These are phyloP conservation scores for Grosmannia clavigera DNA, from an alignment of 2,329 filamentous ascomycete genomes.

Conservation along the genomic window DNA sequence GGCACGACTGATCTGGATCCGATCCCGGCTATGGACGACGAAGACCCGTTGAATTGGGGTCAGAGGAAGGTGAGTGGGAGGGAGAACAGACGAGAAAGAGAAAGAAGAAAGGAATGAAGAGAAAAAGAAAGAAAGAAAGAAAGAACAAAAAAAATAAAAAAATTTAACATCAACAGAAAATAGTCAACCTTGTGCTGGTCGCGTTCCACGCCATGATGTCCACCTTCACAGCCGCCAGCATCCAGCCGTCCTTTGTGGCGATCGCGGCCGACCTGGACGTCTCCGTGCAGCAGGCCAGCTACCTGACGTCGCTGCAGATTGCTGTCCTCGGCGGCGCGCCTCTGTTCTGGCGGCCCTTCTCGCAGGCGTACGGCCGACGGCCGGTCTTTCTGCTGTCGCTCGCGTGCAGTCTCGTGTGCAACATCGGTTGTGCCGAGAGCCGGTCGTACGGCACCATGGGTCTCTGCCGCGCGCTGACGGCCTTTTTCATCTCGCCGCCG, in stretches of 20 bases:
- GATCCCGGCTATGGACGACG: constrained; percentile 1
- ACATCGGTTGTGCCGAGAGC: constrained; percentile 40
- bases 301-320: constrained; percentile 43
- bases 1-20: constrained; percentile 7
- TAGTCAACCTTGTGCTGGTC: constrained; percentile 37
- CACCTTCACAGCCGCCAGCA: constrained; percentile 40
- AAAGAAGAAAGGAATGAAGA: neutral
- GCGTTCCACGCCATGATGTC: constrained; percentile 45
- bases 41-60: constrained; percentile 8
- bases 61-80: constrained; percentile 1
- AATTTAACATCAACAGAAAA: constrained; percentile 27
- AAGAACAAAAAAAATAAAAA: neutral
- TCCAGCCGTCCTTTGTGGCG: constrained; percentile 40
- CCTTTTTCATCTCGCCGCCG: constrained; percentile 44
- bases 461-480: constrained; percentile 34
- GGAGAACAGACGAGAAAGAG: neutral
- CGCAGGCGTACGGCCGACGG: constrained; percentile 39
- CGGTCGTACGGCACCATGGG: constrained; percentile 35
- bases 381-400: constrained; percentile 41
- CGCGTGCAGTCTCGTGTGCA: constrained; percentile 32
- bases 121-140: no score
- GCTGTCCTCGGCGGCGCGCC: constrained; percentile 39
- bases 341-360: constrained; percentile 43
- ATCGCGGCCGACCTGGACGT: constrained; percentile 38
- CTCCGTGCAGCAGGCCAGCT: constrained; percentile 34